A percentile compares a stretch with the other conserved stretches of the same genome.
Evolutionary conservation across 1,139 yeast genomes (phyloP).

Genomic region (Hansenula lynferdii): DNA sequence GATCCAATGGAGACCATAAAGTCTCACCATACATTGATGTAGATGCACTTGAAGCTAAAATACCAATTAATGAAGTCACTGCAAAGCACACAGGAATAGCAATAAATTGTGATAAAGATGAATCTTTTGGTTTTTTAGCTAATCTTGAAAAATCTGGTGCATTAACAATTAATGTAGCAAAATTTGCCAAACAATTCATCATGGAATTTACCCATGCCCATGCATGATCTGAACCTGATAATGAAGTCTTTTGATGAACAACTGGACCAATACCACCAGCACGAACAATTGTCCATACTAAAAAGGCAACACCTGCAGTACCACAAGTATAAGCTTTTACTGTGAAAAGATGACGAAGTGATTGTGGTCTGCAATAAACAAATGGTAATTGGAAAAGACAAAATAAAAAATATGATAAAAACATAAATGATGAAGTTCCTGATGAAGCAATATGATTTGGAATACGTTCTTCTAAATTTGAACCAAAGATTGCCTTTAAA

Average conservation of each 20-base stretch:
- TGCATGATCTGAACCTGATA: conserved; percentile 57
- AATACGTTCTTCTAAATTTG: conserved; percentile 44
- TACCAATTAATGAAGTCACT: conserved; percentile 79
- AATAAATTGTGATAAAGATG: conserved; percentile 49
- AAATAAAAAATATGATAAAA: conserved; percentile 71
- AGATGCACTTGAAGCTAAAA: conserved; percentile 81
- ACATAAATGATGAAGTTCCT: conserved; percentile 61
- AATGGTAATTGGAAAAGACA: conserved; percentile 77
- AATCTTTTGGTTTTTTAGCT: conserved; percentile 49
- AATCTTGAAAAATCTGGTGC: conserved; percentile 91
- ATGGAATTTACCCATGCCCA: conserved; percentile 83
- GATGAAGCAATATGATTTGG: conserved; percentile 46
- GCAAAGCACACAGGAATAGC: conserved; percentile 78
- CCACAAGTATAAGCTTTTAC: conserved; percentile 75
- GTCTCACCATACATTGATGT: conserved; percentile 62
- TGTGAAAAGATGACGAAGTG: conserved; percentile 76
- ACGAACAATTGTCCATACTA: conserved; percentile 69
- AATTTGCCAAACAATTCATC: conserved; percentile 79
- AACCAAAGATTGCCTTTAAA: conserved; percentile 64
- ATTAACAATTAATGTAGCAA: conserved; percentile 81
- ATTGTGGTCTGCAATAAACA: conserved; percentile 76
- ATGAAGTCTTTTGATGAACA: conserved; percentile 43
- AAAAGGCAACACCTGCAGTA: conserved; percentile 71
- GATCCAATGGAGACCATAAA: conserved; percentile 85
- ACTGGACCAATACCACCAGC: conserved; percentile 75